Conservation (phyloP, 2,329 filamentous ascomycete species). For the Beauveria medogensis region DNA sequence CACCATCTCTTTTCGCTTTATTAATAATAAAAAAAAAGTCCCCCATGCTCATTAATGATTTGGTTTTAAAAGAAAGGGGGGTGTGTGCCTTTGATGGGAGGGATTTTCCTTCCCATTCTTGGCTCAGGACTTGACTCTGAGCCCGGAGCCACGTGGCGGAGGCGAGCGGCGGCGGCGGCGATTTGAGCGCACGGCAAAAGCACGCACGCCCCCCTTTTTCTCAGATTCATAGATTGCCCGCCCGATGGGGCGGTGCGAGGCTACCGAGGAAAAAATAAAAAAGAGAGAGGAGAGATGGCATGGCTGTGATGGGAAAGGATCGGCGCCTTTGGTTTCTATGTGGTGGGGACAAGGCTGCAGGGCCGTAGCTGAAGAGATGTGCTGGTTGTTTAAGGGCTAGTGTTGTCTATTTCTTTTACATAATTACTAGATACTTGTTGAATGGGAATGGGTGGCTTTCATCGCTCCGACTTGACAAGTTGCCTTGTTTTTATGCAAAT, state of each 20-base stretch:
- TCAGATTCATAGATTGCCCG: no score
- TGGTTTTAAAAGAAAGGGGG: neutral
- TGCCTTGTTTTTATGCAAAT: no score
- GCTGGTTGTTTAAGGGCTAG: neutral
- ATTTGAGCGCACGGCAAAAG: no score
- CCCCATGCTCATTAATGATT: neutral
- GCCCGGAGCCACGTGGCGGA: conserved; percentile 10
- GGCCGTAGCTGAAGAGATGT: no score
- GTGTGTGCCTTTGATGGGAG: neutral
- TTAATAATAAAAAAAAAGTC: neutral
- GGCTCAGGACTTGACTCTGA: conserved; percentile 10
- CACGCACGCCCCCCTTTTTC: no score
- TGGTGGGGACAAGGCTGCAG: neutral
- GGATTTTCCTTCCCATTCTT: neutral
- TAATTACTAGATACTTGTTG: no score
- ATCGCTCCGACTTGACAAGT: no score
- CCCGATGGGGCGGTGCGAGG: neutral
- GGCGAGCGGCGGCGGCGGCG: neutral
- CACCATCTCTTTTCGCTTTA: neutral
- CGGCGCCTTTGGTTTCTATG: neutral
- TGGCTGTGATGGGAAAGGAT: conserved; percentile 1
- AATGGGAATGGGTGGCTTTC: no score
- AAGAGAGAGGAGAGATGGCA: neutral
- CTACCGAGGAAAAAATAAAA: neutral
- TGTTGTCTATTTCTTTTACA: no score